Base-by-base conservation (phyloP, 2,329 filamentous ascomycete genomes). In the Epichloe uncinata region DNA sequence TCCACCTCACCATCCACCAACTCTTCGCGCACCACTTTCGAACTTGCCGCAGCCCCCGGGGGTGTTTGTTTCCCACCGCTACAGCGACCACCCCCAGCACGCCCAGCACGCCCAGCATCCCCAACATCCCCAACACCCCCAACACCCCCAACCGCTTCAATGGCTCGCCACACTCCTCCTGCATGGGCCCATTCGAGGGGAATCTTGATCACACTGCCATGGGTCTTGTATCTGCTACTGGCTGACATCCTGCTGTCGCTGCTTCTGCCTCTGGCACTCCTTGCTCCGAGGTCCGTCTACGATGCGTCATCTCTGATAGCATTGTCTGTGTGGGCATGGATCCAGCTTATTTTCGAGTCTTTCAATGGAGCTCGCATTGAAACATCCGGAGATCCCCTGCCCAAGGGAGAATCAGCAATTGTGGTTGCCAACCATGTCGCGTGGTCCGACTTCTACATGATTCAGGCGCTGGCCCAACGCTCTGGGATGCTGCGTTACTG, bases 401-500 rank as follows among this genome's bases (percentile, higher is more conserved):
- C 75, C 1, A 49, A 52, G 11, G 69, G 68, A n/a, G 79, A 83
- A 62, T 78, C 73, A 26, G 78, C 77, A 49, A 73, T 83, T 48
- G 74, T 82, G 34, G 65, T 82, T 48, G 67, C 72, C 49, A 81
- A 82, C 60, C 79, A 82, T 62, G 72, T 80, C 38, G 71, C 69
- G 47, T 82, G 78, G 79, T 69, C 71, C 50, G 79, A 82, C 61
- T 81, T 83, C 59, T 83, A 81, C 66, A 73, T 81, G 69, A 77
- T 82, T 54, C 78, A 83, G 62, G 71, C 72, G 37, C 62, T 81
- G 41, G 78, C 78, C 13, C 56, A 73, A 45, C 66, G 66, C 41
- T 64, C 73, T 12, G 71, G 69, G 49, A 83, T 83, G 80, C 69
- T 82, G 7, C 69, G 74, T n/a, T 69, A 75, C 47, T 81, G 75